Percentiles rank a stretch among this genome's conserved stretches.
Conservation (phyloP, 495 filamentous ascomycete genomes). For the Neurospora hispaniola region DNA sequence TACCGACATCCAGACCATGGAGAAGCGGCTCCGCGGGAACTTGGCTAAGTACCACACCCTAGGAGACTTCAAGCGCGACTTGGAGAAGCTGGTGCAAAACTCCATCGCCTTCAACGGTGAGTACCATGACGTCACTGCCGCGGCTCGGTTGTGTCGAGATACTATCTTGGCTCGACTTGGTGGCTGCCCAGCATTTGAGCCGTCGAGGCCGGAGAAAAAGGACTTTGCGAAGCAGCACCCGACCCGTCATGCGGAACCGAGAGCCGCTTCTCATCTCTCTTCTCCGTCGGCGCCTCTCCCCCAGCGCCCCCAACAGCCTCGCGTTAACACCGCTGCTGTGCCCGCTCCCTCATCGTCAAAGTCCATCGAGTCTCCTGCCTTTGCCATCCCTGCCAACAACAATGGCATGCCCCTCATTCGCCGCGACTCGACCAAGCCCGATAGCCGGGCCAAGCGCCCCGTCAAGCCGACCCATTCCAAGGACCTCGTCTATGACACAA, state of each 20-base stretch:
- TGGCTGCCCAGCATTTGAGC: conserved; percentile 37
- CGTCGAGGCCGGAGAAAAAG: conserved; percentile 44
- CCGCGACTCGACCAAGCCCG: conserved; percentile 69
- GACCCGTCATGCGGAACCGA: conserved; percentile 35
- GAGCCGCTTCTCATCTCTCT: conserved; percentile 30
- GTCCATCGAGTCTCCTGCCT: conserved; percentile 46
- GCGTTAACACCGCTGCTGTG: conserved; percentile 13
- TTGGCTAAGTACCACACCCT: conserved; percentile 54
- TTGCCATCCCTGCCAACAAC: conserved; percentile 60
- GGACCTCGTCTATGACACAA: conserved; percentile 72
- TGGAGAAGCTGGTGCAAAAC: conserved; percentile 67
- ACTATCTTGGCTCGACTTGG: conserved; percentile 51
- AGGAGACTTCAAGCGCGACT: conserved; percentile 57
- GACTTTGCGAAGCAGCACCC: conserved; percentile 35
- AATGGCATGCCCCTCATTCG: conserved; percentile 85
- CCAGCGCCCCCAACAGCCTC: conserved; percentile 16
- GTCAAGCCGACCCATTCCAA: conserved; percentile 84
- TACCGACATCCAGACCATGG: conserved; percentile 76
- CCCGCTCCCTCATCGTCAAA: conserved; percentile 8
- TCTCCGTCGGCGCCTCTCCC: conserved; percentile 29
- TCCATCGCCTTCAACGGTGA: conserved; percentile 71
- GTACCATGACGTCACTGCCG: conserved; percentile 55
- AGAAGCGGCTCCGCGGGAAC: conserved; percentile 58
- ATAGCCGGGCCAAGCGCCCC: conserved; percentile 76
- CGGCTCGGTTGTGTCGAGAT: conserved; percentile 50